phyloP scores from a whole-genome alignment of 2,329 filamentous ascomycete species.

The Annulohypoxylon truncatum region DNA sequence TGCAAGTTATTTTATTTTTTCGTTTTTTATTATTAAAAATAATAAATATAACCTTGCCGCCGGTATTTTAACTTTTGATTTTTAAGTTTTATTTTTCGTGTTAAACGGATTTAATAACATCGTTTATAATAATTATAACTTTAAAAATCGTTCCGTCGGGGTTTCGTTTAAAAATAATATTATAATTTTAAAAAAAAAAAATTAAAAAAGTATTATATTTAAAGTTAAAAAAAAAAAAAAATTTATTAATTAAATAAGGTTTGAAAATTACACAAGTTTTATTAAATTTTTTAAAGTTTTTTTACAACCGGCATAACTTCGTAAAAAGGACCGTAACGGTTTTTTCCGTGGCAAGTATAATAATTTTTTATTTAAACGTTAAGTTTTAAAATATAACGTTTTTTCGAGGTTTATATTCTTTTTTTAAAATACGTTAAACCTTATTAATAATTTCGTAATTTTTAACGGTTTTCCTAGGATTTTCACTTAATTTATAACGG shows the following conservation, averaged over 20 bases:
- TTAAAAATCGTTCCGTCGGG: not conserved
- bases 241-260: constrained; percentile 3
- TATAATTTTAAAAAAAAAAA: not conserved
- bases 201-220: constrained; percentile 5
- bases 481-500: not conserved
- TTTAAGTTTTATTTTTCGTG: not conserved
- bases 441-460: not conserved
- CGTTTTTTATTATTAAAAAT: not conserved
- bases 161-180: not conserved
- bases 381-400: constrained; percentile 4
- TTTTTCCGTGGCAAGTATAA: not conserved
- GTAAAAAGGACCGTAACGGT: not conserved
- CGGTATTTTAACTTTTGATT: not conserved
- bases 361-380: not conserved
- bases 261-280: not conserved
- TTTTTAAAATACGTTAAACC: not conserved
- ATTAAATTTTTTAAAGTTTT: not conserved
- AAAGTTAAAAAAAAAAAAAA: not conserved
- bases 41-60: not conserved
- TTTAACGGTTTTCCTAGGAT: not conserved
- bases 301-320: not conserved
- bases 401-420: not conserved
- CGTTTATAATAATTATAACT: not conserved
- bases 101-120: not conserved
- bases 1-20: not conserved